Conservation (phyloP, 2,329 filamentous ascomycete genomes). For the Tympanopsis confertula region DNA sequence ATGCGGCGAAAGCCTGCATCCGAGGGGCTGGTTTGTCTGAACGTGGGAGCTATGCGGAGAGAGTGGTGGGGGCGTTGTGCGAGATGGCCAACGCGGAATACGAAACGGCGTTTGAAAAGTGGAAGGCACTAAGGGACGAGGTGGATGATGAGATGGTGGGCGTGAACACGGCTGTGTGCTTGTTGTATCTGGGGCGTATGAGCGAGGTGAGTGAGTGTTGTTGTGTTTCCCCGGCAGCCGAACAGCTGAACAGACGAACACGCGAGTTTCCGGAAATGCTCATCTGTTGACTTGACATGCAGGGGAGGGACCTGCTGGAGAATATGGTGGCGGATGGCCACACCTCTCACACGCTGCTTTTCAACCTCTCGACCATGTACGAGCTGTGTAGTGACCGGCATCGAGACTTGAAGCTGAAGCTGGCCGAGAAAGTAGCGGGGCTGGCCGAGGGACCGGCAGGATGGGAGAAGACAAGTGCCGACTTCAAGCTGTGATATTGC, state of each 20-base stretch:
- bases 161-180: slow-evolving; percentile 74
- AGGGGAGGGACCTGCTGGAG: slow-evolving; percentile 60
- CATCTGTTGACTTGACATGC: slow-evolving; percentile 7
- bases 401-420: slow-evolving; percentile 52
- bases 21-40: neutral
- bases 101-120: slow-evolving; percentile 46
- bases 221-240: neutral
- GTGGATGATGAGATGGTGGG: slow-evolving; percentile 55
- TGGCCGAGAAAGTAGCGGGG: slow-evolving; percentile 60
- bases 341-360: slow-evolving; percentile 69
- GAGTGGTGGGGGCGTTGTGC: slow-evolving; percentile 51
- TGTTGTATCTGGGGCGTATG: slow-evolving; percentile 72
- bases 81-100: slow-evolving; percentile 72
- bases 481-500: slow-evolving; percentile 75
- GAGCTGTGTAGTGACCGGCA: slow-evolving; percentile 78
- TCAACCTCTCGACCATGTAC: slow-evolving; percentile 84
- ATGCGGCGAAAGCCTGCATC: slow-evolving; percentile 38
- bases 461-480: slow-evolving; percentile 60
- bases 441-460: slow-evolving; percentile 43
- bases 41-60: too few relatives aligned
- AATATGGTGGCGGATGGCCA: slow-evolving; percentile 47
- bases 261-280: slow-evolving; percentile 6
- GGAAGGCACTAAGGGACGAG: slow-evolving; percentile 35
- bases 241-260: neutral
- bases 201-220: slow-evolving; percentile 40